A percentile compares a stretch with the other conserved stretches of the same genome.
Evolutionary conservation across 306 rosid genomes (phyloP).

Genomic region (Lathyrus oleraceus): DNA sequence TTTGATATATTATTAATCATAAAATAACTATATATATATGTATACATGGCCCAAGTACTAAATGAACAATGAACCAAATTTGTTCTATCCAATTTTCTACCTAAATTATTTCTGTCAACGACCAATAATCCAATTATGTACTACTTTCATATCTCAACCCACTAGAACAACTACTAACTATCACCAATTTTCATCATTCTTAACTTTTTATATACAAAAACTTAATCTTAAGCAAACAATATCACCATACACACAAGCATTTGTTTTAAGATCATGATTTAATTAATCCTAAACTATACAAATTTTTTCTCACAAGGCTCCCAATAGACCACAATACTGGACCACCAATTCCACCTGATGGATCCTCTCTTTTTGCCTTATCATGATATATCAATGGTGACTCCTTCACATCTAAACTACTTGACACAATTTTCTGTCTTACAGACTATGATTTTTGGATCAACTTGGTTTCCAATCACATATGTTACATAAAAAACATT

Average conservation of each 20-base stretch:
- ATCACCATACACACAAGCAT: conserved; percentile 25
- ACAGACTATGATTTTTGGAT: conserved; percentile 63
- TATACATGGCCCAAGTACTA: conserved; percentile 44
- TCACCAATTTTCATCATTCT: conserved; percentile 50
- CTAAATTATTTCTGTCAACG: conserved; percentile 37
- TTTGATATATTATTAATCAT: conserved; percentile 27
- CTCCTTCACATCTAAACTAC: conserved; percentile 72
- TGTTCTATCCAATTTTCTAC: conserved; percentile 11
- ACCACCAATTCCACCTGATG: conserved; percentile 74
- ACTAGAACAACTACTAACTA: conserved; percentile 37
- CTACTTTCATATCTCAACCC: conserved; percentile 37
- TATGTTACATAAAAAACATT: conserved; percentile 82
- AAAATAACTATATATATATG: conserved; percentile 23
- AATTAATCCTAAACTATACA: conserved; percentile 76
- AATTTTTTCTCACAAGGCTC: conserved; percentile 83
- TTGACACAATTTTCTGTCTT: conserved; percentile 68
- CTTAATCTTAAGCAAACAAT: conserved; percentile 75
- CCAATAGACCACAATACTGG: conserved; percentile 79
- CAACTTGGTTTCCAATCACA: conserved; percentile 61
- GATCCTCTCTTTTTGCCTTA: conserved; percentile 57
- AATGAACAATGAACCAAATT: conserved; percentile 41
- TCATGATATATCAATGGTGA: conserved; percentile 51
- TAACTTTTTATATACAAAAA: conserved; percentile 61
- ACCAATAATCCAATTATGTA: conserved; percentile 23
- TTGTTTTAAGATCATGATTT: conserved; percentile 62